Evolutionary conservation across 805 yeast genomes (phyloP).

Genomic region (Cyberlindnera nakhonratchasimensis): DNA sequence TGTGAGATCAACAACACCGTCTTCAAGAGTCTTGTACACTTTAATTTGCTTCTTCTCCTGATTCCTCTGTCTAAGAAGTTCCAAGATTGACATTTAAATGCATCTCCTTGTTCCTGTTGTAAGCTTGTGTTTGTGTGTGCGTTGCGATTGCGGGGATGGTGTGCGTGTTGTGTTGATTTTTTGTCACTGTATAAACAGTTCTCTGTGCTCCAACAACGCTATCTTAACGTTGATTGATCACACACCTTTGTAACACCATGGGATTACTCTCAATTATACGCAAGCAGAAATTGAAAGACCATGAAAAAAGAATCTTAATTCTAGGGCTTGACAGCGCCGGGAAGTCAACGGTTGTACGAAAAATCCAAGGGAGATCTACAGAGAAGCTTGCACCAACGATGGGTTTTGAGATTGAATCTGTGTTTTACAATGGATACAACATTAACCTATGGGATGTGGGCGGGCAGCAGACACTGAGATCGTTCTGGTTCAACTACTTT

Average conservation of each 20-base stretch:
- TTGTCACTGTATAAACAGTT: no score
- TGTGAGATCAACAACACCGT: constrained; percentile 17
- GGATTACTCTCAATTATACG: constrained; percentile 76
- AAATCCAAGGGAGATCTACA: constrained; percentile 47
- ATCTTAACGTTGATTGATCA: no score
- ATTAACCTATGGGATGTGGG: constrained; percentile 87
- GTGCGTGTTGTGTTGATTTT: no score
- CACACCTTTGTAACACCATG: no score
- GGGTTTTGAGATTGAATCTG: constrained; percentile 79
- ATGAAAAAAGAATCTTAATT: constrained; percentile 68
- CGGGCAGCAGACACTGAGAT: constrained; percentile 78
- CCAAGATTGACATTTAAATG: constrained; percentile 5
- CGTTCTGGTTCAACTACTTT: constrained; percentile 86
- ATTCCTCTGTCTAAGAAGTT: constrained; percentile 9
- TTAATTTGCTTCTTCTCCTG: background rate
- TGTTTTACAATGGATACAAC: constrained; percentile 35
- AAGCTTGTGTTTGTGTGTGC: background rate
- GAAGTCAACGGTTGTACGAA: constrained; percentile 76
- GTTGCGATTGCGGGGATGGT: background rate
- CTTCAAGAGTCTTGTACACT: background rate
- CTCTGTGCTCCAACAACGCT: no score
- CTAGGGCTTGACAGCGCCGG: constrained; percentile 92
- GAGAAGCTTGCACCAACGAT: constrained; percentile 75
- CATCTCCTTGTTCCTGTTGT: constrained; percentile 1
- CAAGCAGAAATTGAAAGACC: constrained; percentile 79